Evolutionary conservation across 768 basidiomycete genomes (phyloP), one percentile per base, ranked within the genome.

Genomic region (Lactarius quietus): DNA sequence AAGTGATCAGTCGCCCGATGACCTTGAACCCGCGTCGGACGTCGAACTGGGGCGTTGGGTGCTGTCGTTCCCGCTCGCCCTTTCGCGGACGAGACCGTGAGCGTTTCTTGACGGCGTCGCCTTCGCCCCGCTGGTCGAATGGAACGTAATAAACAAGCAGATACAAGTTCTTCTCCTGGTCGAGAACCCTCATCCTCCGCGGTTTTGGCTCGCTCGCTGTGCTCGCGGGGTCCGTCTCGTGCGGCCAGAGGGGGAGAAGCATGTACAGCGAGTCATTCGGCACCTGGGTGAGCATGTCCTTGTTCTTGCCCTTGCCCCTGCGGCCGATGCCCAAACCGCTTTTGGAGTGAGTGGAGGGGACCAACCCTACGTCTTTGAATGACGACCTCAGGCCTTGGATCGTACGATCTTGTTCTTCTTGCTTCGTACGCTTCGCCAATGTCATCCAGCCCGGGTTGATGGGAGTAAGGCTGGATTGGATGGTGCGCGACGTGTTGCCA

Each of bases 191-290:
- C 33, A 18, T 61, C 17, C 20, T 70, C 57, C 59, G 70, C 69
- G 18, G 57, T 61, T 36, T n/a, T n/a, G n/a, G n/a, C n/a, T n/a
- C 63, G 20, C 43, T 58, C 59, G 69, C 61, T 18, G 71, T 66
- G 59, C 72, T 70, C 33, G 39, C 70, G 0, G 82, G 72, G 73
- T 90, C 89, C 1, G 84, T 89, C 69, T 89, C 87, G 20, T 86
- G 83, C 10, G 88, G 86, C 90, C 91, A 93, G 23, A 93, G 79
- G 18, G 92, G 92, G n/a, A 93, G 79, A 29, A 92, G 81, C 92
- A 93, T 93, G 73, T 88, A 91, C 61, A 92, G 77, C 28, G 84
- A 84, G 20, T 92, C 89, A 7, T 82, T 75, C 0, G 88, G 87
- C 39, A 93, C 80, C 36, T 84, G 78, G 39, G 82, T 80, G 62